Conservation (phyloP, 495 filamentous ascomycete species). For the Sphaerosporella brunnea region DNA sequence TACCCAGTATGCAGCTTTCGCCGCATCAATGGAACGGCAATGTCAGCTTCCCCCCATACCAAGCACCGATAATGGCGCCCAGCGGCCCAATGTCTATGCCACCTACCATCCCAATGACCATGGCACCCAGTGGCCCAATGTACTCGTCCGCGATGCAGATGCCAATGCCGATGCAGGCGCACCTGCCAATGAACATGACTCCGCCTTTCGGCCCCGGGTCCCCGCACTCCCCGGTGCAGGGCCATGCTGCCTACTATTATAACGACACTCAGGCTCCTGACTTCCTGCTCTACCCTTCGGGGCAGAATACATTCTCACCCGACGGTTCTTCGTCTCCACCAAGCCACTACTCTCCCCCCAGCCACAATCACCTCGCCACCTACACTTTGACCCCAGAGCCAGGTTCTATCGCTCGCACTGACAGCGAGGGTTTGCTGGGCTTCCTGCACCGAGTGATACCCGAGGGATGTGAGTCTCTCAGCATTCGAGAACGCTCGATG, state of each 20-base stretch:
- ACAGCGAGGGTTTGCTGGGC: neutral
- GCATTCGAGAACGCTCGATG: neutral
- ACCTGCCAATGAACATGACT: no score
- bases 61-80: no score
- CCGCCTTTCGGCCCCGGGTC: neutral
- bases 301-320: neutral
- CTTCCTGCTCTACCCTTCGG: slow-evolving; percentile 3
- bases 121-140: no score
- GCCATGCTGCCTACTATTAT: neutral
- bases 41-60: no score
- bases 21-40: no score
- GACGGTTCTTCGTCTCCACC: neutral
- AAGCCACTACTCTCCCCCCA: slow-evolving; percentile 1
- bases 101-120: no score
- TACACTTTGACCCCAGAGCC: neutral
- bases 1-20: no score
- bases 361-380: no score
- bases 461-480: neutral
- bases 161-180: no score
- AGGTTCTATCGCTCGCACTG: neutral
- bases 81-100: no score
- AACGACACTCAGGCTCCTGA: neutral
- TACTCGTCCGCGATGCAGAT: no score
- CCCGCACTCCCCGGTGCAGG: neutral
- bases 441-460: neutral